Evolutionary conservation across 257 asterid genomes (phyloP).

Genomic region (Solanum sitiens): DNA sequence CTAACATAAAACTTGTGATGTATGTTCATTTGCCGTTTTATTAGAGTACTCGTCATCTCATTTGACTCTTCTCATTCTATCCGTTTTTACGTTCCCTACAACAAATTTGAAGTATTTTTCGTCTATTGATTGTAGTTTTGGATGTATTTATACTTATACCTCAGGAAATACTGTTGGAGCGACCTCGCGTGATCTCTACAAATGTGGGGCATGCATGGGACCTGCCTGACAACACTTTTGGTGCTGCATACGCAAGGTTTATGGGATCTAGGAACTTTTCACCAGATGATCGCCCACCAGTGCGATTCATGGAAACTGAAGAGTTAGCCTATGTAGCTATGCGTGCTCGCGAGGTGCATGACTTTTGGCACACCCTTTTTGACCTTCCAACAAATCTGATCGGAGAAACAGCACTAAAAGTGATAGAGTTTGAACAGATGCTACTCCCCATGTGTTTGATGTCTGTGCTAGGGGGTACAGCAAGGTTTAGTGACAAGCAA

Average conservation of each 20-base stretch:
- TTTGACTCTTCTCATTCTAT: neutral
- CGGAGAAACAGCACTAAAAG: constrained; percentile 85
- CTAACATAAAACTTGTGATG: neutral
- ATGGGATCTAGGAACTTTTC: constrained; percentile 97
- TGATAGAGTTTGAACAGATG: constrained; percentile 94
- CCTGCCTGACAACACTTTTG: constrained; percentile 80
- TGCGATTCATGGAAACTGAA: constrained; percentile 90
- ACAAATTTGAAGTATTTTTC: neutral
- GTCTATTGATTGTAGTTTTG: neutral
- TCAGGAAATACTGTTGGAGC: constrained; percentile 64
- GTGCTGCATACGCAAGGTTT: constrained; percentile 88
- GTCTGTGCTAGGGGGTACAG: constrained; percentile 79
- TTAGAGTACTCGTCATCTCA: neutral
- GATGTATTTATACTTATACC: neutral
- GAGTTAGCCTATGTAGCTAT: constrained; percentile 85
- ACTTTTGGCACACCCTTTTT: constrained; percentile 92
- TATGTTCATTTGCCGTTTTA: neutral
- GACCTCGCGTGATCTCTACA: constrained; percentile 83
- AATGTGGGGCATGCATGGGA: constrained; percentile 92
- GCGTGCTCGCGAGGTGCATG: constrained; percentile 97
- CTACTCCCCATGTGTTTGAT: constrained; percentile 88
- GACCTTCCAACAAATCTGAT: constrained; percentile 86
- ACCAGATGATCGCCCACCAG: constrained; percentile 93
- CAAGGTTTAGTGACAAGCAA: constrained; percentile 64
- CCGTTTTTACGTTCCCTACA: neutral